A percentile compares a stretch with the other conserved stretches of the same genome.
Evolutionary conservation across 2,329 filamentous ascomycete genomes (phyloP).

Genomic region (Botrytis medusae): DNA sequence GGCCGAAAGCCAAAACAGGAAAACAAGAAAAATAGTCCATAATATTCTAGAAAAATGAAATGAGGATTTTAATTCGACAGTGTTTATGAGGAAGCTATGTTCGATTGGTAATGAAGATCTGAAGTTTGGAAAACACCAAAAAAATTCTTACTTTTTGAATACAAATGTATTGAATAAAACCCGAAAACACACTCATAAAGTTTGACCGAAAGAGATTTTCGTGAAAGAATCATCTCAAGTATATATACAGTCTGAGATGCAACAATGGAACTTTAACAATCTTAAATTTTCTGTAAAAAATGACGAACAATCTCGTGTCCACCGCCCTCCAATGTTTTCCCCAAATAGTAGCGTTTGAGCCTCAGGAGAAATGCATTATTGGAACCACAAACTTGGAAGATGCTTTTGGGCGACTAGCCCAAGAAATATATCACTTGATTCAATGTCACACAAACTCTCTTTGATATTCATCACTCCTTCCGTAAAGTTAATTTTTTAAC

Average conservation of each 20-base stretch:
- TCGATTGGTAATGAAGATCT: not conserved
- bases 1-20: not conserved
- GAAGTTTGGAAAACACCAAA: not conserved
- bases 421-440: not conserved
- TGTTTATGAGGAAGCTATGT: not conserved
- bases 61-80: not conserved
- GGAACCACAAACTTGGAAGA: not conserved
- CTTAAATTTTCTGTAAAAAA: not conserved
- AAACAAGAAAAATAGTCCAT: not conserved
- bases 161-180: not conserved
- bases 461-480: not conserved
- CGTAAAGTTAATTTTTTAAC: not conserved
- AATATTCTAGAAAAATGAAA: not conserved
- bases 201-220: not conserved
- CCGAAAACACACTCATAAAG: rapidly evolving
- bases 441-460: not conserved
- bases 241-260: not conserved
- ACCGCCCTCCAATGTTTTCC: not conserved
- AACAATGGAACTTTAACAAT: not conserved
- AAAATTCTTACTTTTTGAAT: not conserved
- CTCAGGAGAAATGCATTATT: not conserved
- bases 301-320: not conserved
- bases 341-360: not conserved
- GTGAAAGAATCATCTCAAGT: not conserved
- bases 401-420: not conserved